Percentiles rank a stretch among this genome's conserved stretches.
These are phyloP conservation scores for Tricholoma saponaceum DNA, from an alignment of 768 basidiomycete species.

Conservation along the genomic window DNA sequence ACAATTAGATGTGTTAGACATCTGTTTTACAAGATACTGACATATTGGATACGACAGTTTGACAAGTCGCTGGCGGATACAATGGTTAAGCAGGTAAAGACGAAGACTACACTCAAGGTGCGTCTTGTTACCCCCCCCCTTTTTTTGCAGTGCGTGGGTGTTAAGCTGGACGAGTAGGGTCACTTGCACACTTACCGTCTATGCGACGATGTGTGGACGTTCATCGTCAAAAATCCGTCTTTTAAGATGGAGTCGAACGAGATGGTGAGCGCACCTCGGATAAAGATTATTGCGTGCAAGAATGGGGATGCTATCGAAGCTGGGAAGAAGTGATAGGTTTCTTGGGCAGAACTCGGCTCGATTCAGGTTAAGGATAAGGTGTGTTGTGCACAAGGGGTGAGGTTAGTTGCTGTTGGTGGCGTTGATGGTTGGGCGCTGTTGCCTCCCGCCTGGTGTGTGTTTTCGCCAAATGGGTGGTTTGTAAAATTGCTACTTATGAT, in stretches of 20 bases:
- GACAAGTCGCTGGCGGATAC: conserved; percentile 94
- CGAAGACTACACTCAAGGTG: conserved; percentile 91
- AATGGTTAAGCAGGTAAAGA: conserved; percentile 91
- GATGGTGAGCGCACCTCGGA: conserved; percentile 65
- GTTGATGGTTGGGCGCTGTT: neutral
- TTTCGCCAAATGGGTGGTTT: no score
- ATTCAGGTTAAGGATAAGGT: no score
- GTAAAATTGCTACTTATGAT: no score
- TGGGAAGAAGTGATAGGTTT: conserved; percentile 62
- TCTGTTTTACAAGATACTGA: neutral
- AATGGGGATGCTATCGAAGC: conserved; percentile 85
- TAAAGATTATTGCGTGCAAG: conserved; percentile 99
- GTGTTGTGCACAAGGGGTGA: no score
- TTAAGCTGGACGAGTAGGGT: conserved; percentile 44
- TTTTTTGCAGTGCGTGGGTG: neutral
- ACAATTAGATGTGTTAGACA: neutral
- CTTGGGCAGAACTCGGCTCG: no score
- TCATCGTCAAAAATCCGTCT: conserved; percentile 86
- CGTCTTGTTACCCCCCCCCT: conserved; percentile 11
- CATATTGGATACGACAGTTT: conserved; percentile 52
- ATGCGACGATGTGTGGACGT: conserved; percentile 98
- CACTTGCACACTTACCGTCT: conserved; percentile 89
- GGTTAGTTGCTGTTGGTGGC: no score
- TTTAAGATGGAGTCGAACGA: conserved; percentile 97
- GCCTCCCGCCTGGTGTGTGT: neutral